Evolutionary conservation across 1,139 yeast species (phyloP).

Genomic region (Debaryomyces sp.): DNA sequence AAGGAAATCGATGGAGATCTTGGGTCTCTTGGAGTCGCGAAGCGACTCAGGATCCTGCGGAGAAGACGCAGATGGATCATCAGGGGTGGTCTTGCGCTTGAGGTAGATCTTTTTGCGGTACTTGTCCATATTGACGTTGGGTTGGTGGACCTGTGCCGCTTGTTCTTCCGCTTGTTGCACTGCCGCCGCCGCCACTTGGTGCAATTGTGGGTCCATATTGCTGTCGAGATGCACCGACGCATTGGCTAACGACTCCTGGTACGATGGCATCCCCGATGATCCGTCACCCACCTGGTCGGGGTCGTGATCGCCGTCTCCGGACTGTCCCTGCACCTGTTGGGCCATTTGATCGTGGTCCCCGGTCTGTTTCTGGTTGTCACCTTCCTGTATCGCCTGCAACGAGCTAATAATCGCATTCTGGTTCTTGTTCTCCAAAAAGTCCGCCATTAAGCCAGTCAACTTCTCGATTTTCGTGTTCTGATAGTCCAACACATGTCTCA

Average conservation of each 20-base stretch:
- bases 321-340: slow-evolving; percentile 15
- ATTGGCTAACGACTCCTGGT: slow-evolving; percentile 9
- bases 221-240: slow-evolving; percentile 26
- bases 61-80: slow-evolving; percentile 9
- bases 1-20: slow-evolving; percentile 41
- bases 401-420: slow-evolving; percentile 31
- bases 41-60: slow-evolving; percentile 10
- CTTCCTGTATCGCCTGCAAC: slow-evolving; percentile 32
- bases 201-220: slow-evolving; percentile 43
- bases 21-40: slow-evolving; percentile 32
- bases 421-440: slow-evolving; percentile 38
- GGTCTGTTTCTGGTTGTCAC: slow-evolving; percentile 16
- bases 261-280: slow-evolving; percentile 6
- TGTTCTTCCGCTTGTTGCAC: slow-evolving; percentile 24
- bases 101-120: slow-evolving; percentile 14
- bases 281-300: slow-evolving; percentile 17
- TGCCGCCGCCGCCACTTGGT: slow-evolving; percentile 43
- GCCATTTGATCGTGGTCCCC: neutral
- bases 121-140: slow-evolving; percentile 11
- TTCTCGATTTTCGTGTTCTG: slow-evolving; percentile 45
- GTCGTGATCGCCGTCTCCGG: slow-evolving; percentile 19
- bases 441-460: slow-evolving; percentile 34
- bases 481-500: slow-evolving; percentile 41
- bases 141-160: slow-evolving; percentile 6
- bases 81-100: slow-evolving; percentile 11